Evolutionary conservation across 257 asterid species (phyloP).

Genomic region (Solanum sparsipilum): DNA sequence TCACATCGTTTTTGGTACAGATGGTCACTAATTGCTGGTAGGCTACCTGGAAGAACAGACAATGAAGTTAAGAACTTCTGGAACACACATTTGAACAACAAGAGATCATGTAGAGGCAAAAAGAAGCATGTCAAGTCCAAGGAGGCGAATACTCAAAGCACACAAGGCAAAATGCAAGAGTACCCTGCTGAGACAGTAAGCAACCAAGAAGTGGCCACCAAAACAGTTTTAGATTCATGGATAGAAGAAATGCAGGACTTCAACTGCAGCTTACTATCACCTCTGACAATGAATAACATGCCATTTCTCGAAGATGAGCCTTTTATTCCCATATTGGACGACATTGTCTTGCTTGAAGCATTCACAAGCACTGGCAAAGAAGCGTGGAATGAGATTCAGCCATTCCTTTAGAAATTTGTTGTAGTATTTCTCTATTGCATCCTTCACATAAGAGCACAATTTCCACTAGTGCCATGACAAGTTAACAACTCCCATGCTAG

Average conservation of each 20-base stretch:
- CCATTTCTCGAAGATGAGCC: slow-evolving; percentile 15
- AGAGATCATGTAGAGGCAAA: slow-evolving; percentile 18
- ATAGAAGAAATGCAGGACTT: slow-evolving; percentile 1
- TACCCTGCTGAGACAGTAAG: background rate
- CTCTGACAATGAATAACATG: background rate
- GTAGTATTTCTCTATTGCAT: background rate
- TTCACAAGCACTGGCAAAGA: background rate
- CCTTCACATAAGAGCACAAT: background rate
- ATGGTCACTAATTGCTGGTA: slow-evolving; percentile 54
- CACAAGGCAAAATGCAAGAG: background rate
- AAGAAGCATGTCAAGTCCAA: background rate
- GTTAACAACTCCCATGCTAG: background rate
- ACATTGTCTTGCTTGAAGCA: slow-evolving; percentile 10
- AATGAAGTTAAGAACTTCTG: slow-evolving; percentile 53
- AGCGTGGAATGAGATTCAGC: background rate
- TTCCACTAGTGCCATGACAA: background rate
- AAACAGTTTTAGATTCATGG: slow-evolving; percentile 4
- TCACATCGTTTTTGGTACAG: slow-evolving; percentile 3
- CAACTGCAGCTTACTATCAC: slow-evolving; percentile 1
- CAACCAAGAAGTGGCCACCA: slow-evolving; percentile 1
- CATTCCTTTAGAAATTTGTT: background rate
- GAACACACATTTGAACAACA: slow-evolving; percentile 61
- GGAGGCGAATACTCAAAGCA: background rate
- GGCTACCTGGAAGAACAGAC: slow-evolving; percentile 58
- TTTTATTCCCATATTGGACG: slow-evolving; percentile 24